These are phyloP conservation scores for Tulasnella sp. DNA, from an alignment of 768 basidiomycete genomes.

Conservation along the genomic window DNA sequence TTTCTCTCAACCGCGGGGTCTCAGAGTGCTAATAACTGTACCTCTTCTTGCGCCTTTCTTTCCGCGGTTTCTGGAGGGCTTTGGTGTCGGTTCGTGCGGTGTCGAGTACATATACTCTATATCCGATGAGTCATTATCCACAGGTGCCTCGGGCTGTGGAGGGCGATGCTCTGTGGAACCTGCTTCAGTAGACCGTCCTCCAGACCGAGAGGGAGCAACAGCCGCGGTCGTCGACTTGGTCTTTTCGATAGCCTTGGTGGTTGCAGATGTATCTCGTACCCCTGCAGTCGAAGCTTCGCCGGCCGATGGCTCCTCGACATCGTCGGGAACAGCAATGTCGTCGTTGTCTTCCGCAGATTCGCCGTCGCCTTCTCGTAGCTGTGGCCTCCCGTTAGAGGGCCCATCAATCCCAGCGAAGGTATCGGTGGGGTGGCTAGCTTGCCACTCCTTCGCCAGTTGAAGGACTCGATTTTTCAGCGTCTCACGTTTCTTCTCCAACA, in stretches of 20 bases:
- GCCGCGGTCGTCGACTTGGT: too few relatives aligned
- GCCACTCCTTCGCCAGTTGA: slow-evolving; percentile 33
- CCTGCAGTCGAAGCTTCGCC: neutral
- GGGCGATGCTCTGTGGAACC: too few relatives aligned
- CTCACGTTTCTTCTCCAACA: slow-evolving; percentile 17
- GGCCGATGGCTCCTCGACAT: neutral
- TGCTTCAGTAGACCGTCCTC: too few relatives aligned
- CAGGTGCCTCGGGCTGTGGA: too few relatives aligned
- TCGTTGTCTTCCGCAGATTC: neutral
- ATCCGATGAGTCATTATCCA: too few relatives aligned
- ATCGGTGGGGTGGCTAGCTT: neutral
- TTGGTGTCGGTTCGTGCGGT: too few relatives aligned
- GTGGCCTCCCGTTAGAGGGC: neutral
- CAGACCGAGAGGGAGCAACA: too few relatives aligned
- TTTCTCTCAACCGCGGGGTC: too few relatives aligned
- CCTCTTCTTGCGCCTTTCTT: too few relatives aligned
- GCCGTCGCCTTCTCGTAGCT: neutral
- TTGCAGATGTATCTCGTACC: neutral
- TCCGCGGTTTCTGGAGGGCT: too few relatives aligned
- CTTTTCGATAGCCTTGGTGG: neutral
- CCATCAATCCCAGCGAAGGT: neutral
- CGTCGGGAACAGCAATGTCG: neutral
- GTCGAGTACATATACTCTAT: too few relatives aligned
- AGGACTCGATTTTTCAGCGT: slow-evolving; percentile 28
- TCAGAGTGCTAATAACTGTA: too few relatives aligned